Evolutionary conservation across 2,329 filamentous ascomycete species (phyloP).

Genomic region (Lasiodiplodia sp.): DNA sequence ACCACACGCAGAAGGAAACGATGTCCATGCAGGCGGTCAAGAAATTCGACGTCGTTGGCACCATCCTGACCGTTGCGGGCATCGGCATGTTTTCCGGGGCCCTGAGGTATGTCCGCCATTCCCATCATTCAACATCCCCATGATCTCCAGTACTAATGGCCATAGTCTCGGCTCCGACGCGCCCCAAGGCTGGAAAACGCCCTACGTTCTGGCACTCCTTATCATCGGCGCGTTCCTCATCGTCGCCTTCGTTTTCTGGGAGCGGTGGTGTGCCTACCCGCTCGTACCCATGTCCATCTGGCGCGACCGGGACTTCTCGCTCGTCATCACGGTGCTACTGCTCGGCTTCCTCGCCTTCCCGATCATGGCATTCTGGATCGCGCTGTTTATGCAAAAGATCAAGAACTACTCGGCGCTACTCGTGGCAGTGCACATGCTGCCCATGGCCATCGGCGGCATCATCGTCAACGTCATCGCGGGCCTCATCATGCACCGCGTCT

Average conservation of each 20-base stretch:
- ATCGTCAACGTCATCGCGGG: conserved; percentile 68
- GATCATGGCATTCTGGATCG: conserved; percentile 67
- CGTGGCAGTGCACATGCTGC: conserved; percentile 69
- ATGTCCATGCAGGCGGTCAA: conserved; percentile 58
- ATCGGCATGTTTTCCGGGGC: conserved; percentile 71
- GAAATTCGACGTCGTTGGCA: conserved; percentile 68
- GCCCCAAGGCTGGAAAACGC: conserved; percentile 67
- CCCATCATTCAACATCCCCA: neutral
- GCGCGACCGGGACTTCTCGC: conserved; percentile 69
- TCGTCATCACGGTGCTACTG: conserved; percentile 65
- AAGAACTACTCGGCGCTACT: conserved; percentile 60
- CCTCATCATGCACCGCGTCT: conserved; percentile 67
- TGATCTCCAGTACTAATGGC: conserved; percentile 23
- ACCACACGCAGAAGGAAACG: conserved; percentile 55
- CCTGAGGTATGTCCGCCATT: conserved; percentile 57
- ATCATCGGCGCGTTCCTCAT: conserved; percentile 66
- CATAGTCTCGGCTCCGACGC: conserved; percentile 60
- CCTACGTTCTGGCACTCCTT: conserved; percentile 69
- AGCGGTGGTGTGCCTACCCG: conserved; percentile 58
- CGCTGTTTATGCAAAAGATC: conserved; percentile 70
- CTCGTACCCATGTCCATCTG: conserved; percentile 64
- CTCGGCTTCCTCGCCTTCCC: conserved; percentile 71
- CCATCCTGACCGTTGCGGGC: conserved; percentile 67
- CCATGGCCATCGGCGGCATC: conserved; percentile 69
- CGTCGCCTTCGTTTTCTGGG: conserved; percentile 67